These are phyloP conservation scores for Rubia peregrina DNA, from an alignment of 305 asterid species.

Conservation along the genomic window DNA sequence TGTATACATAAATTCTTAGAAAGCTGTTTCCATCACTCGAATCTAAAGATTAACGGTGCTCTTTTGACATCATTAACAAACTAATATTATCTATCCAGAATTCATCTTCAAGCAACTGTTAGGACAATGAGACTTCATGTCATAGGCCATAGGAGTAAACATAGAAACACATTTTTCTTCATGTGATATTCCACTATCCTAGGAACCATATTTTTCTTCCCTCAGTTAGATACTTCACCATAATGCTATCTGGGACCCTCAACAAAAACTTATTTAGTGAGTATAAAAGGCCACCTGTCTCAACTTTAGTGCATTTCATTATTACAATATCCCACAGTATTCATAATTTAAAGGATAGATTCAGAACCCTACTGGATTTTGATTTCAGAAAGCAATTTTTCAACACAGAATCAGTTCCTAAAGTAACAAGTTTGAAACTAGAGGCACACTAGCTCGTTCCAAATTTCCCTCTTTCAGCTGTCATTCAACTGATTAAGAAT, in stretches of 20 bases:
- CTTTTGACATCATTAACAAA: neutral
- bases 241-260: conserved; percentile 4
- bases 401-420: conserved; percentile 23
- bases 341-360: neutral
- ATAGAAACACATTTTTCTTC: neutral
- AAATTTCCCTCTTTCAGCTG: conserved; percentile 13
- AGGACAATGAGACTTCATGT: neutral
- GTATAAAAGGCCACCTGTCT: neutral
- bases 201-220: neutral
- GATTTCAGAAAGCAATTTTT: conserved; percentile 11
- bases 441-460: conserved; percentile 22
- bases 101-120: neutral
- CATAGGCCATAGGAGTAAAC: neutral
- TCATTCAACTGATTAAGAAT: conserved; percentile 11
- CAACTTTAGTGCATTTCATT: neutral
- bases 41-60: neutral
- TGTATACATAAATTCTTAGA: neutral
- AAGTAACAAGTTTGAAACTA: conserved; percentile 27
- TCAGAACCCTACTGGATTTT: conserved; percentile 16
- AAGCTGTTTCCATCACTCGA: neutral
- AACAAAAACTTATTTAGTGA: neutral
- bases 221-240: neutral
- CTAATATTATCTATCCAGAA: neutral
- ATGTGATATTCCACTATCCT: neutral
- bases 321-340: neutral